Evolutionary conservation across 2,329 filamentous ascomycete species (phyloP).

Genomic region (Cladosporium sp.): DNA sequence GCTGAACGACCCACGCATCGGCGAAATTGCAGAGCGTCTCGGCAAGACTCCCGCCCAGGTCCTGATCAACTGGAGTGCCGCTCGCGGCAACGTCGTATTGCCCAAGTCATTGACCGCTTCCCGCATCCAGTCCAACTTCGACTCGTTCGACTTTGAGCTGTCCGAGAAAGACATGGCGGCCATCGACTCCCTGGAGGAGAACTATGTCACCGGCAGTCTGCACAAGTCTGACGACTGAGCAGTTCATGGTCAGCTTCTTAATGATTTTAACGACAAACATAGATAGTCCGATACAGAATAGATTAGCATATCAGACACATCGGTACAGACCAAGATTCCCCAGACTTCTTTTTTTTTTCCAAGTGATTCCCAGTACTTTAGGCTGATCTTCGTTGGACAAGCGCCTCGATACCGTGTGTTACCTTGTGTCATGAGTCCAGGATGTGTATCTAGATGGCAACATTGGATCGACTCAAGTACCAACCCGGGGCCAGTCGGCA

Average conservation of each 20-base stretch:
- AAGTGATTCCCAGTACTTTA: too few species aligned
- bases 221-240: constrained; percentile 12
- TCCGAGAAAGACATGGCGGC: constrained; percentile 11
- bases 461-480: not conserved
- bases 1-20: constrained; percentile 48
- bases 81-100: constrained; percentile 51
- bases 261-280: not conserved
- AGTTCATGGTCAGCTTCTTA: not conserved
- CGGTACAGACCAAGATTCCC: not conserved
- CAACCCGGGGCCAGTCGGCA: not conserved
- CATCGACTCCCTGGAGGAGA: constrained; percentile 16
- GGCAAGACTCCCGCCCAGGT: constrained; percentile 47
- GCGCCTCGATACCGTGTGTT: not conserved
- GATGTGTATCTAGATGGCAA: not conserved
- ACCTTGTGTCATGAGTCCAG: not conserved
- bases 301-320: not conserved
- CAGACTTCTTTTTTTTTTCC: not conserved
- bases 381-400: not conserved
- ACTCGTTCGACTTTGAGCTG: constrained; percentile 62
- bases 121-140: constrained; percentile 69
- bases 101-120: constrained; percentile 60
- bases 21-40: constrained; percentile 52
- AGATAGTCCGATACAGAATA: not conserved
- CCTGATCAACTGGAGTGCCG: constrained; percentile 51
- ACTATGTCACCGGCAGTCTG: constrained; percentile 15